Base-by-base conservation (phyloP, 2,329 filamentous ascomycete genomes). In the Colletotrichum liriopes region DNA sequence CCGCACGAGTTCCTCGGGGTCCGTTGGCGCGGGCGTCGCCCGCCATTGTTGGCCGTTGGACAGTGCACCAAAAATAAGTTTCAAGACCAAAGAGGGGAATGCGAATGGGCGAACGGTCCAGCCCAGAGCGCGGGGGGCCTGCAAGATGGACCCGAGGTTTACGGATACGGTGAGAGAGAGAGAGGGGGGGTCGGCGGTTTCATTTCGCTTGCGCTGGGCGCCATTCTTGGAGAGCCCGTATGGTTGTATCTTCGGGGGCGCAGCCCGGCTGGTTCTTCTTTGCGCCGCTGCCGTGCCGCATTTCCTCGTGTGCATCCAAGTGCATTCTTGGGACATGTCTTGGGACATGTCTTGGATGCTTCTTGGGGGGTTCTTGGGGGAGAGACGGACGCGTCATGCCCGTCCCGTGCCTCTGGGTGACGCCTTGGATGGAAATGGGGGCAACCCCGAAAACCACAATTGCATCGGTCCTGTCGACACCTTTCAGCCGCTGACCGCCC, bases 161-260 rank as follows among this genome's bases (percentile, higher is more conserved):
- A 37, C 43, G 32, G 59, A 29, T 51, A 39, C 20, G n/a, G 29
- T n/a, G n/a, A 29, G 23, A 26, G 23, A 51, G 35, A 45, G 55
- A 68, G 35, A 39, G 49, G 29, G 14, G 29, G 26, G 26, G 47
- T 37, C 35, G 18, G 26, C 37, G 14, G 47, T 18, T 37, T 67
- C 65, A 67, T 67, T 32, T 63, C 65, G 65, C 65, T 67, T 63
- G 37, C 1, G 49, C 29, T 41, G 56, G 35, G 51, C 51, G 64
- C 3, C 11, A 11, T 55, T 45, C 37, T 32, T 32, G 18, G 26
- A 41, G 23, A 26, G 7, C 37, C 39, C 23, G 37, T 45, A 49
- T 37, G 16, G 4, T 23, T 41, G 8, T 32, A 20, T 55, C 23
- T 43, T 47, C 20, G 43, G 26, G 32, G 56, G 16, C 61, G 37